Evolutionary conservation across 192 early-diverging fungal species (phyloP), one percentile per base, ranked within the genome.

Genomic region (Backusella morwellensis): DNA sequence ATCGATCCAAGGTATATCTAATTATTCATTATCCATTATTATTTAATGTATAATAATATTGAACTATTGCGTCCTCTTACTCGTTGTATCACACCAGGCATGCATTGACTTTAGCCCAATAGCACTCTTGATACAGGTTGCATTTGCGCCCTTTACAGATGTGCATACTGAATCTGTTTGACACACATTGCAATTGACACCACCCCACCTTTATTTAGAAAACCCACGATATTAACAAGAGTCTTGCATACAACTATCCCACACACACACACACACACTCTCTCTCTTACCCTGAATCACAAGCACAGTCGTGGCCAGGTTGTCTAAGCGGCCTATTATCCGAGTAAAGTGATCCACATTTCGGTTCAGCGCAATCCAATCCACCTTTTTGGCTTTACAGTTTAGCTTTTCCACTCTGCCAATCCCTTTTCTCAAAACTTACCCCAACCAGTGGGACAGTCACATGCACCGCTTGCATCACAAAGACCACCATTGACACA

Each of bases 141-240:
- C 77, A 35, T 78, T 78, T 19, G 36, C 8, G 11, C 81, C 77
- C 72, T 82, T 77, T 12, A 71, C 8, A 14, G 42, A 21, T n/a
- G 56, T 35, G 59, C 81, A 82, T n/a, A 77, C 76, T 44, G 29
- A 35, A 68, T 82, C 77, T 29, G 72, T 11, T 56, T 73, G 73
- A 89, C 90, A 82, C 9, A 82, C 88, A 81, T 97, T 97, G 85
- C 96, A 97, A 79, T 97, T 97, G 78, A 94, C 90, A 38, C 96
- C 96, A 32, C 87, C 90, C 96, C 96, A 97, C 14, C 81, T 82
- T 36, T 36, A 19, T 59, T 32, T 32, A 3, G 32, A 32, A 32
- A 3, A 32, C 32, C 26, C 0, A 3, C 38, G 8, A 59, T 23
- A 12, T 12, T 23, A 63, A 29, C 19, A 56, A 23, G 21, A 63